phyloP scores from a whole-genome alignment of 139 green algal species.

The Chara braunii region DNA sequence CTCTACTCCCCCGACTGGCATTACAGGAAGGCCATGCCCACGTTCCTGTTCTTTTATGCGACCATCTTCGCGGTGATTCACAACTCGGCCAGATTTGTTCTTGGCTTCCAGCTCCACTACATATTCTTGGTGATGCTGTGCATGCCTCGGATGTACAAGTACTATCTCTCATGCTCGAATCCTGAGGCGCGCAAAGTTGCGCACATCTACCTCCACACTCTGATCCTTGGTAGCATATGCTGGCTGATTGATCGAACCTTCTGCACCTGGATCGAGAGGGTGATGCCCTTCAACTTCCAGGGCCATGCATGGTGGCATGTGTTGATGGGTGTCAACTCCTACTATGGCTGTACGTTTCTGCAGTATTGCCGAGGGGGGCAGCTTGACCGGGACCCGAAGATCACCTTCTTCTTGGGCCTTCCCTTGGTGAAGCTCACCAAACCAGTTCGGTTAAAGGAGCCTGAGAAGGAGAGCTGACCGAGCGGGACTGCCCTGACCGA shows the following conservation, averaged over 20 bases:
- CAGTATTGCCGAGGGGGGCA: neutral
- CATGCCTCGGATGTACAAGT: neutral
- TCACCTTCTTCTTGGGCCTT: neutral
- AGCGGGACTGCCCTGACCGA: no score
- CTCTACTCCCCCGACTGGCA: slow-evolving; percentile 8
- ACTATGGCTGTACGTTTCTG: neutral
- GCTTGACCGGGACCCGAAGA: neutral
- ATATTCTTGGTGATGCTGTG: neutral
- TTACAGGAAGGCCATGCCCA: slow-evolving; percentile 2
- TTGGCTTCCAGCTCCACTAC: slow-evolving; percentile 4
- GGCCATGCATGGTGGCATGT: neutral
- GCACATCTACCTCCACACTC: neutral
- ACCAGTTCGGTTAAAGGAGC: no score
- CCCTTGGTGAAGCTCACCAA: neutral
- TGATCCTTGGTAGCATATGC: neutral
- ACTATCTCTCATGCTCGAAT: neutral
- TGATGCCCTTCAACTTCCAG: neutral
- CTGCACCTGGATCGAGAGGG: neutral
- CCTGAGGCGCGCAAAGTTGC: neutral
- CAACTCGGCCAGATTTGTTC: neutral
- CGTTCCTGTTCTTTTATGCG: neutral
- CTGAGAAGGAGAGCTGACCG: no score
- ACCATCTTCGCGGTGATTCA: slow-evolving; percentile 5
- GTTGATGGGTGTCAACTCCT: neutral
- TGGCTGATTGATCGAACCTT: neutral